Evolutionary conservation across 495 filamentous ascomycete genomes (phyloP).

Genomic region (Daldinia bambusicola): DNA sequence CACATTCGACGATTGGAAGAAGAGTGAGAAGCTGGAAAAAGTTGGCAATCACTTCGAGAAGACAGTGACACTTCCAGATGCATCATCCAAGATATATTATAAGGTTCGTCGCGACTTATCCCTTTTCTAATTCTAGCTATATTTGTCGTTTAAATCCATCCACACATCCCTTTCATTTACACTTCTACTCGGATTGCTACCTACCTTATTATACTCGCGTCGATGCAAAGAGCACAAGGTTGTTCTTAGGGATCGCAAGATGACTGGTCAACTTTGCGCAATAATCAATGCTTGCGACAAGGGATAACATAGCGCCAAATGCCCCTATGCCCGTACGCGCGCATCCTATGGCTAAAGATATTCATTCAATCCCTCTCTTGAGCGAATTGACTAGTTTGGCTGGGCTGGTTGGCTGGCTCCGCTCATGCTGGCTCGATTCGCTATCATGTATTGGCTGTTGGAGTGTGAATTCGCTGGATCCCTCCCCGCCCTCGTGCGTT

Average conservation of each 20-base stretch:
- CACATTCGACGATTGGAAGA: constrained; percentile 93
- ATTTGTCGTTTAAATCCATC: constrained; percentile 21
- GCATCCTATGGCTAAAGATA: constrained; percentile 1
- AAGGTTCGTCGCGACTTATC: constrained; percentile 70
- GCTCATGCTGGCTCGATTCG: constrained; percentile 23
- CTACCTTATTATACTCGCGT: constrained; percentile 23
- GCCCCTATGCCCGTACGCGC: background rate
- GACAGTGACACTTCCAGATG: constrained; percentile 72
- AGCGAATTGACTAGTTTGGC: constrained; percentile 8
- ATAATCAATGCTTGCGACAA: constrained; percentile 4
- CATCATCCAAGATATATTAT: constrained; percentile 76
- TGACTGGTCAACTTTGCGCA: constrained; percentile 11
- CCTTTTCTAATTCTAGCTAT: constrained; percentile 7
- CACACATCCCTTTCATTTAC: background rate
- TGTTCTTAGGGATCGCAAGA: constrained; percentile 10
- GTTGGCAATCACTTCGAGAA: constrained; percentile 77
- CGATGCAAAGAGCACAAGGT: constrained; percentile 26
- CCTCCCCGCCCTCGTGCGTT: constrained; percentile 13
- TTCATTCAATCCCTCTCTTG: background rate
- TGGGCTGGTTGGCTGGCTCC: constrained; percentile 4
- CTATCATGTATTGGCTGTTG: constrained; percentile 16
- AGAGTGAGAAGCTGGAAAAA: constrained; percentile 82
- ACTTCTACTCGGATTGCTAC: background rate
- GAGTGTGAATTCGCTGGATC: constrained; percentile 24
- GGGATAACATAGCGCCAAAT: constrained; percentile 8